Conservation (phyloP, 2,329 filamentous ascomycete genomes). For the Colletotrichum tanaceti region DNA sequence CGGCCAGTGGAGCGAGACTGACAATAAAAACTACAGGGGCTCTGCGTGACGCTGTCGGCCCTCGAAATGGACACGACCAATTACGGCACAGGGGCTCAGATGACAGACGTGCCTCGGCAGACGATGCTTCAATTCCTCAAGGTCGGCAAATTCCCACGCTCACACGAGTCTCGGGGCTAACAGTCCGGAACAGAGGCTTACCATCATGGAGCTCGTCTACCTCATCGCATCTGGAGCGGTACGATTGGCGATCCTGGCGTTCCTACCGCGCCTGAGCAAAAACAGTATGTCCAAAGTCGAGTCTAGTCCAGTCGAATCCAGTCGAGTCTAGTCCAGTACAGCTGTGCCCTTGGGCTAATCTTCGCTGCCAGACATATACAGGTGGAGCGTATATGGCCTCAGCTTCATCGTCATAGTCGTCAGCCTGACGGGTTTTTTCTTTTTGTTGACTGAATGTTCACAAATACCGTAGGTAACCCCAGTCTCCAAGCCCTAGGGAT, state of each 20-base stretch:
- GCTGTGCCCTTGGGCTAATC: background rate
- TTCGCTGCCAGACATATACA: constrained; percentile 14
- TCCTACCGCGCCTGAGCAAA: constrained; percentile 50
- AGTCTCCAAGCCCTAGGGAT: too few species aligned
- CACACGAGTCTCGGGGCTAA: background rate
- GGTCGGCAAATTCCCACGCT: background rate
- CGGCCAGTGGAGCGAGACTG: background rate
- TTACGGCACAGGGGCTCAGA: constrained; percentile 35
- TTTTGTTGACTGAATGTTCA: constrained; percentile 43
- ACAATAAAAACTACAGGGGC: background rate
- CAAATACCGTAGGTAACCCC: constrained; percentile 40
- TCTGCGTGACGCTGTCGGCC: constrained; percentile 29
- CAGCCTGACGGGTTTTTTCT: constrained; percentile 42
- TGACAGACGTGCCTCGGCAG: constrained; percentile 11
- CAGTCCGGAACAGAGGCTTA: constrained; percentile 13
- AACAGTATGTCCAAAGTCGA: constrained; percentile 45
- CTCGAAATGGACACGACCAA: constrained; percentile 34
- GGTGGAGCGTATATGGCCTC: constrained; percentile 34
- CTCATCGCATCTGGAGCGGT: constrained; percentile 49
- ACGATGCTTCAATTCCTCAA: constrained; percentile 30
- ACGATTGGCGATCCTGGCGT: constrained; percentile 50
- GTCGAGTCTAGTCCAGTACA: background rate
- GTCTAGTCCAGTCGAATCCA: too few species aligned
- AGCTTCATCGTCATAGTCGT: constrained; percentile 38
- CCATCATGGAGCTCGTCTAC: constrained; percentile 43